Evolutionary conservation across 179 eudicot species (phyloP), one percentile per base, ranked within the genome.

Genomic region (Camellia oleifera): DNA sequence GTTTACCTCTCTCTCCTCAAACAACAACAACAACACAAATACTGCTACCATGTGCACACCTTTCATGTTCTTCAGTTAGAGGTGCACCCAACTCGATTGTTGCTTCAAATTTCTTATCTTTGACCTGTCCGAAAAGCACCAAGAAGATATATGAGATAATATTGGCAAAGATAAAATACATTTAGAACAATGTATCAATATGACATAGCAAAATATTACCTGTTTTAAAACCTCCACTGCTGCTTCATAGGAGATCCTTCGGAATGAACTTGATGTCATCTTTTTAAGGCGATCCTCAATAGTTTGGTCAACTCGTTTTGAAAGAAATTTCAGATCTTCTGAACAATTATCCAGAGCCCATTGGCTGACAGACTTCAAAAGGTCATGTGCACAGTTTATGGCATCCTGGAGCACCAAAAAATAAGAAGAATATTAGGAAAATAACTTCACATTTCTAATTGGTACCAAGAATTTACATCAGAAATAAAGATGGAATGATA

Each of bases 51-150:
- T 61, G 12, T 75, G 11, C 72, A 62, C 81, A 95, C 99, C 96
- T 90, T 88, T 96, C 97, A 64, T 92, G 96, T 83, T 96, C 97
- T 86, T 92, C 94, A 60, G 86, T 91, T 64, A 96, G 86, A 80
- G 92, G 78, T 74, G 70, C 79, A 5, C 97, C 97, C 87, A 84
- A 88, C 82, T 91, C 91, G 42, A 88, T 67, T n/a, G 84, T 63
- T 4, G 79, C 70, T 42, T 86, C 85, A 40, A 88, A 86, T 63
- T 84, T 87, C 86, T 85, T 90, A 23, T 82, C 92, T 23, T 85
- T 66, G 10, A 84, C 89, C 94, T 91, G 84, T 66, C 63, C 77
- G 32, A 58, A 20, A 67, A 74, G 67, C 61, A 9, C n/a, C 26
- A 4, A 53, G 9, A 26, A 26, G 17, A 54, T 14, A 5, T 53